These are phyloP conservation scores for Trypanosoma rangeli DNA, from an alignment of 208 protist species.

Conservation along the genomic window DNA sequence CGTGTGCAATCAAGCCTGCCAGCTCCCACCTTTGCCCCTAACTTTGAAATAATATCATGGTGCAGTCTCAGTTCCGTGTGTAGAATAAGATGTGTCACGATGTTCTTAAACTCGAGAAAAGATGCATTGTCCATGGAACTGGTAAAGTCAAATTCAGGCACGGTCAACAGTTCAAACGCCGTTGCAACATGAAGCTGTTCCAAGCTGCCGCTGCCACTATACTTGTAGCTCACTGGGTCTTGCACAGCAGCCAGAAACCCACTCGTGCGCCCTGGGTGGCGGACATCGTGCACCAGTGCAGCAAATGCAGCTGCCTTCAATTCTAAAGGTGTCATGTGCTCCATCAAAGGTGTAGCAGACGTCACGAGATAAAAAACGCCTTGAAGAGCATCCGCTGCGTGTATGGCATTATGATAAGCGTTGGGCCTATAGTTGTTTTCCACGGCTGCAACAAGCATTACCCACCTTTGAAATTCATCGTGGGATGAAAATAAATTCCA, in stretches of 20 bases:
- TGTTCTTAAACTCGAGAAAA: conserved; percentile 59
- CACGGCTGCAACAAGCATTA: conserved; percentile 34
- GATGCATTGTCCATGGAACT: conserved; percentile 42
- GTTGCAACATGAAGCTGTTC: conserved; percentile 81
- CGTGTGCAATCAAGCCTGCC: conserved; percentile 38
- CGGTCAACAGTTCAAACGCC: conserved; percentile 55
- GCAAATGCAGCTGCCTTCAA: conserved; percentile 64
- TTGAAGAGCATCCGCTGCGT: conserved; percentile 80
- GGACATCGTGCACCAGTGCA: conserved; percentile 66
- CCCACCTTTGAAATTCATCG: conserved; percentile 39
- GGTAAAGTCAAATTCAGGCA: conserved; percentile 61
- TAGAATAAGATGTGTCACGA: conserved; percentile 49
- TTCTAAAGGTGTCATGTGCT: conserved; percentile 55
- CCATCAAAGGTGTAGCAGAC: conserved; percentile 32
- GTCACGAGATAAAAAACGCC: conserved; percentile 51
- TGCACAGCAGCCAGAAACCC: conserved; percentile 51
- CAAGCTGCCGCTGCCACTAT: conserved; percentile 50
- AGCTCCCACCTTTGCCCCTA: conserved; percentile 2
- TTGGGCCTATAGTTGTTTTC: conserved; percentile 76
- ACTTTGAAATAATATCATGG: conserved; percentile 28
- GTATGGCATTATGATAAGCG: conserved; percentile 76
- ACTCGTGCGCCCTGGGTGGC: conserved; percentile 67
- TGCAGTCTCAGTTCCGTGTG: conserved; percentile 75
- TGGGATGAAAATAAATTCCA: conserved; percentile 52
- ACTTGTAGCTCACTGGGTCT: conserved; percentile 58